Percentiles rank a stretch among this genome's conserved stretches.
phyloP scores from a whole-genome alignment of 1,284 basidiomycete species.

The Grifola frondosa region DNA sequence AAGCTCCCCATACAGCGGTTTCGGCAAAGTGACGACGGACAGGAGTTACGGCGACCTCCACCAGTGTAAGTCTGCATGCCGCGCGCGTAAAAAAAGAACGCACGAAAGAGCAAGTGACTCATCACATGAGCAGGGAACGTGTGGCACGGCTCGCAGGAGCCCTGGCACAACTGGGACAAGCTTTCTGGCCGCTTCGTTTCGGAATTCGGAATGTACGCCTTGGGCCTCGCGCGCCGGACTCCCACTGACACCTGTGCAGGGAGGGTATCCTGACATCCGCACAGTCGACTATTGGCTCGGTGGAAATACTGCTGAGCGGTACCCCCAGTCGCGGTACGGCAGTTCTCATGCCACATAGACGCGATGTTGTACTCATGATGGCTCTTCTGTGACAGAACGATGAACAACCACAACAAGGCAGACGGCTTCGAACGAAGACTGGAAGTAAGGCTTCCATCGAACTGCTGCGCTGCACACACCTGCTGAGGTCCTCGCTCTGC shows the following conservation, averaged over 20 bases:
- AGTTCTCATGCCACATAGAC: no score
- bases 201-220: conserved; percentile 80
- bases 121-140: conserved; percentile 65
- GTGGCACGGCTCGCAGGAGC: conserved; percentile 86
- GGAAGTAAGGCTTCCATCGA: conserved; percentile 50
- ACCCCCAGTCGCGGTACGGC: conserved; percentile 82
- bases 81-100: no score
- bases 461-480: conserved; percentile 5
- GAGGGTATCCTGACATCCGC: conserved; percentile 81
- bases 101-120: conserved; percentile 2
- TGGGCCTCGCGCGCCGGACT: not conserved
- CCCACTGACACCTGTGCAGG: conserved; percentile 40
- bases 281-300: conserved; percentile 85
- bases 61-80: conserved; percentile 75
- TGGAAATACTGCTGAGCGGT: conserved; percentile 67
- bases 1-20: conserved; percentile 83
- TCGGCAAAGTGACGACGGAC: conserved; percentile 73
- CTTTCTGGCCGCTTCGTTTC: conserved; percentile 85
- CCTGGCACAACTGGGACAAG: conserved; percentile 89
- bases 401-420: conserved; percentile 87
- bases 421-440: conserved; percentile 83
- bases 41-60: conserved; percentile 81
- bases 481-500: conserved; percentile 5
- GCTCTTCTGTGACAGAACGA: conserved; percentile 59
- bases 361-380: no score